Evolutionary conservation across 306 rosid genomes (phyloP).

Genomic region (Trifolium dubium): DNA sequence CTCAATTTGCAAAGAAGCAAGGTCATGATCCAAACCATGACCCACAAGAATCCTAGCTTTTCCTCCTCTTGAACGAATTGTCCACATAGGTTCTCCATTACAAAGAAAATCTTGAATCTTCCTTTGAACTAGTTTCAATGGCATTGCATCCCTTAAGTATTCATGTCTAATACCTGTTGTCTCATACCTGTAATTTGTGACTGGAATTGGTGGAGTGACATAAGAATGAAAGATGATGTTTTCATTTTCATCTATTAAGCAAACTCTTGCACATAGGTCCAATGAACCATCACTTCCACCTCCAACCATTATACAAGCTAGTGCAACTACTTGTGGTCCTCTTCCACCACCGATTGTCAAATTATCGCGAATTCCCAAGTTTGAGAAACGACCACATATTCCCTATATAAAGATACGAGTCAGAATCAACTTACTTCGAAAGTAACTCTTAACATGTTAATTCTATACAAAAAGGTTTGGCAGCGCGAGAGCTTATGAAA

Average conservation of each 20-base stretch:
- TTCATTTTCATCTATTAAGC: slow-evolving; percentile 79
- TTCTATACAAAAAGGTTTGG: too few species aligned
- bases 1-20: slow-evolving; percentile 75
- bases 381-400: slow-evolving; percentile 65
- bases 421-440: neutral
- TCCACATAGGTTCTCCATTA: slow-evolving; percentile 91
- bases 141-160: slow-evolving; percentile 85
- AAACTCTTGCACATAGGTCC: slow-evolving; percentile 84
- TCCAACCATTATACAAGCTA: slow-evolving; percentile 95
- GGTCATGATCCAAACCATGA: slow-evolving; percentile 83
- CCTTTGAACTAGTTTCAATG: slow-evolving; percentile 68
- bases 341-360: slow-evolving; percentile 55
- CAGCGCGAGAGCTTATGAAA: too few species aligned
- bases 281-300: slow-evolving; percentile 91
- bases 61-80: slow-evolving; percentile 67
- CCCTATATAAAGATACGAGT: slow-evolving; percentile 51
- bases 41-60: slow-evolving; percentile 88
- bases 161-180: slow-evolving; percentile 89
- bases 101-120: slow-evolving; percentile 87
- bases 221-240: slow-evolving; percentile 80
- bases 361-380: slow-evolving; percentile 76
- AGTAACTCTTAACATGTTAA: neutral
- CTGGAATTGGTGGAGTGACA: slow-evolving; percentile 76
- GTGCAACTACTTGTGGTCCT: slow-evolving; percentile 74
- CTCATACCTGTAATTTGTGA: slow-evolving; percentile 87